Base-by-base conservation (phyloP, 2,329 filamentous ascomycete species). In the Eutypella sp. region DNA sequence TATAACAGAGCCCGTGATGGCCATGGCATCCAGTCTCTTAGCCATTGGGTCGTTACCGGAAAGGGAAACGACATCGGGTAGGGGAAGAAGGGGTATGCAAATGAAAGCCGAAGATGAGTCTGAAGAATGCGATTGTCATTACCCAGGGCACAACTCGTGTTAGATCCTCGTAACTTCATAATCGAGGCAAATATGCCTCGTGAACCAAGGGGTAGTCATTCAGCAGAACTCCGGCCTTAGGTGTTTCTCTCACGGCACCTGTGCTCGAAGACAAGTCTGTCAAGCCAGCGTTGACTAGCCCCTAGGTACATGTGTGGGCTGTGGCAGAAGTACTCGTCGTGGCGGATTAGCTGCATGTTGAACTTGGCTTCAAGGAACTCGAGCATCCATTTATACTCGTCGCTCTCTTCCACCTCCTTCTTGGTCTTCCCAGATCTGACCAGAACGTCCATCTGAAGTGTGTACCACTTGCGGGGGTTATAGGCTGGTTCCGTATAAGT, bases 391-490 rank as follows among this genome's bases (percentile, higher is more conserved):
- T 54, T 33, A 44, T 50, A 61, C 15, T 59, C 57, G 0, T 54
- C 48, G 5, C 46, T 38, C 2, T 47, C 18, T 4, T 46, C 19
- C 5, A 53, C 52, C 5, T 41, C 42, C 10, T 47, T 44, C 16
- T 51, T 42, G 16, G 37, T 48, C 4, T 36, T 41, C 3, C 41
- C 40, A 15, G 53, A 58, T 25, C 47, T 41, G 10, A 63, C 43
- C 33, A 55, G 47, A 3, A 61, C 40, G 8, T 62, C 53, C 23
- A 60, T 44, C 18, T 58, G 50, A 15, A 64, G 36, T 13, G 47
- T 54, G 11, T 59, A 55, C 50, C 70, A 72, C 38, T 66, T 56
- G 7, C 65, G 63, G 3, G 46, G 13, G 45, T 69, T 71, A 18
- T 55, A 51, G 1, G 48, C 45, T 0, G 60, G 54, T 2, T 52